Percentiles rank a stretch among this genome's conserved stretches.
Conservation (phyloP, 192 early-diverging fungal species). For the Coemansia asiatica region DNA sequence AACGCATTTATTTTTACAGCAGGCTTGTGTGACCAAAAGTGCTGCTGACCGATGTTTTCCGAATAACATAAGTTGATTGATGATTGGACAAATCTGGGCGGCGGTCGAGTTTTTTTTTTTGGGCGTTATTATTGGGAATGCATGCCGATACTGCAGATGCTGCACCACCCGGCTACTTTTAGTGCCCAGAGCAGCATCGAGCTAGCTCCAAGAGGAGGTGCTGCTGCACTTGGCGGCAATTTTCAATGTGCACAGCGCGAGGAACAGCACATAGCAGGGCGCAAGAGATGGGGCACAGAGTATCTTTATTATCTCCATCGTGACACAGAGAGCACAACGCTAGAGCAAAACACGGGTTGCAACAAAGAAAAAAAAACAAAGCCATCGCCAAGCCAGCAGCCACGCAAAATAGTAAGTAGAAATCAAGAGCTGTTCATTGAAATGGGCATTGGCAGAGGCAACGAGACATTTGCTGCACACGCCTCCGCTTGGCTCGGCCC, state of each 20-base stretch:
- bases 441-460: background rate
- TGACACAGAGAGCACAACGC: background rate
- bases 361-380: background rate
- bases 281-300: background rate
- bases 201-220: background rate
- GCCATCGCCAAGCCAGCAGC: background rate
- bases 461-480: background rate
- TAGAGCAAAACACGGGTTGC: background rate
- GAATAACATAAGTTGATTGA: background rate
- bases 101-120: background rate
- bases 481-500: background rate
- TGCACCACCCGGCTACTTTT: background rate
- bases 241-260: background rate
- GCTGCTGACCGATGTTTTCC: background rate
- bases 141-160: background rate
- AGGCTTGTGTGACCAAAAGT: background rate
- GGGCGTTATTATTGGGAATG: conserved; percentile 1
- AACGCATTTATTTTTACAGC: background rate
- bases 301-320: background rate
- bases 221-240: background rate
- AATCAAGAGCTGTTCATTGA: background rate
- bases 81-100: background rate
- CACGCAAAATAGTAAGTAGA: background rate
- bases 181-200: background rate
- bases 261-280: background rate